Evolutionary conservation across 148 eudicot species (phyloP).

Genomic region (Silene latifolia): DNA sequence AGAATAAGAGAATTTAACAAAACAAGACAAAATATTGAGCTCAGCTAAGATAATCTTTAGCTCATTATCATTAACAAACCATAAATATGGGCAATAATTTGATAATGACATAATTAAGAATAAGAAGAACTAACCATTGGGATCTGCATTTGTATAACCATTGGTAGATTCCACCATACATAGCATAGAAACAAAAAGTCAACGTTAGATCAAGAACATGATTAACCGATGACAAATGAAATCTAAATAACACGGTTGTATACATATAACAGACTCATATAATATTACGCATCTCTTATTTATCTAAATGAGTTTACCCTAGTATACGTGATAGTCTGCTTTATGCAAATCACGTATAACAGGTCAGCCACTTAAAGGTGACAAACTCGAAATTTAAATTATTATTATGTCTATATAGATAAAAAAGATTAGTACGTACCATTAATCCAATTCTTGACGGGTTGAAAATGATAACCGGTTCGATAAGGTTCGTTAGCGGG

Average conservation of each 20-base stretch:
- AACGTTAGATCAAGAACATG: background rate
- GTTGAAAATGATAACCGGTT: conserved; percentile 62
- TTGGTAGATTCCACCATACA: conserved; percentile 18
- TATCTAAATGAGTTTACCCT: no score
- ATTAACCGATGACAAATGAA: no score
- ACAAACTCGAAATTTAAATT: no score
- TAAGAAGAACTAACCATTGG: conserved; percentile 48
- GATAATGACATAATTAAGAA: background rate
- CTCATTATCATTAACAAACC: background rate
- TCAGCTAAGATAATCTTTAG: background rate
- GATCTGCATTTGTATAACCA: conserved; percentile 38
- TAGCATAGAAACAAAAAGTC: conserved; percentile 2
- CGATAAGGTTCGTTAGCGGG: conserved; percentile 33
- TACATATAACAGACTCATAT: no score
- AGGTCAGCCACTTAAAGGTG: no score
- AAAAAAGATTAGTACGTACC: conserved; percentile 29
- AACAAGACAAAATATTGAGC: background rate
- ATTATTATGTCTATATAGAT: no score
- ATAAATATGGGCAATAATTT: background rate
- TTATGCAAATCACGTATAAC: no score
- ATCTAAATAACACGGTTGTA: background rate
- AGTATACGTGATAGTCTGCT: no score
- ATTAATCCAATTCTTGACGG: conserved; percentile 70
- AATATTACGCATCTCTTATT: no score
- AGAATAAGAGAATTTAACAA: no score